phyloP scores from a whole-genome alignment of 2,329 filamentous ascomycete species.

The Gaeumannomyces sp. region DNA sequence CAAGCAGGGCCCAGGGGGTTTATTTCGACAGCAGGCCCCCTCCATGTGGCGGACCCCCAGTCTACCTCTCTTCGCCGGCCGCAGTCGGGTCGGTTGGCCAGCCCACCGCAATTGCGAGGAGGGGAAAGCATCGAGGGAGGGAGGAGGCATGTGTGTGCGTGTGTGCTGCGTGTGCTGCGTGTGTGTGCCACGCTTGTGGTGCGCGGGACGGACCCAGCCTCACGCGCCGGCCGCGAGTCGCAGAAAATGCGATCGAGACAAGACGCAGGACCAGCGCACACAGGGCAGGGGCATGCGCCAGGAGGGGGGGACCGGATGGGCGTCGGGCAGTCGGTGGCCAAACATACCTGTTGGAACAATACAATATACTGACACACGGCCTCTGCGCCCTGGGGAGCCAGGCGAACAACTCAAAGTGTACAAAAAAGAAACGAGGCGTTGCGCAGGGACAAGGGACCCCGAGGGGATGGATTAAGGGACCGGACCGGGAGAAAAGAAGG shows the following conservation, averaged over 20 bases:
- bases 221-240: too few species aligned
- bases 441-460: not conserved
- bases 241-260: not conserved
- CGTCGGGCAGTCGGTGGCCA: not conserved
- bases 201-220: not conserved
- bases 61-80: not conserved
- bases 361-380: slow-evolving; percentile 26
- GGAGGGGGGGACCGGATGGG: not conserved
- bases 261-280: slow-evolving; percentile 1
- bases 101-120: not conserved
- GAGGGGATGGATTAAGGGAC: not conserved
- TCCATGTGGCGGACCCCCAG: not conserved
- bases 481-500: not conserved
- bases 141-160: not conserved
- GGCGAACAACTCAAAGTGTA: slow-evolving; percentile 25
- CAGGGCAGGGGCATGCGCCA: not conserved
- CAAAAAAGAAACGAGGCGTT: slow-evolving; percentile 24
- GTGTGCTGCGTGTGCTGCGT: not conserved
- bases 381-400: slow-evolving; percentile 39
- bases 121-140: not conserved
- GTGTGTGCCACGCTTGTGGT: not conserved
- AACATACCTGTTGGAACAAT: slow-evolving; percentile 10
- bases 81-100: slow-evolving; percentile 1
- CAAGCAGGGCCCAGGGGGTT: not conserved
- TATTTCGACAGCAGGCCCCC: not conserved